phyloP scores from a whole-genome alignment of 2,329 filamentous ascomycete species.

The Beauveria scarabaeidicola region DNA sequence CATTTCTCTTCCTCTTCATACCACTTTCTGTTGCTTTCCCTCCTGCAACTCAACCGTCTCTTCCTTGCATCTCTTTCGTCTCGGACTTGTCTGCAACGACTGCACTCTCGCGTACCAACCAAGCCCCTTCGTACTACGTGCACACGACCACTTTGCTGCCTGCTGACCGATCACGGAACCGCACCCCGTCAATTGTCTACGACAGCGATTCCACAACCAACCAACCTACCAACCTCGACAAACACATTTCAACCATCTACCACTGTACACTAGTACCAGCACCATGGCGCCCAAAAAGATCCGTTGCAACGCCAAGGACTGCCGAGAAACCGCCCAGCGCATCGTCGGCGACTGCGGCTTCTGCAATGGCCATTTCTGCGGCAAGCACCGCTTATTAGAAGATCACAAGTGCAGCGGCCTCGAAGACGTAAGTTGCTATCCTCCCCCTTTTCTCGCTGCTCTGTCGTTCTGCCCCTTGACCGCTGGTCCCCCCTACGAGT shows the following conservation, averaged over 20 bases:
- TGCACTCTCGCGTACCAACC: background rate
- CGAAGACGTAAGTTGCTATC: slow-evolving; percentile 60
- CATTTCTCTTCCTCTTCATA: slow-evolving; percentile 1
- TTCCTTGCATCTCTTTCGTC: background rate
- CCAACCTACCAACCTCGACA: background rate
- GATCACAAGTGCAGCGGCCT: slow-evolving; percentile 88
- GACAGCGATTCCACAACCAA: background rate
- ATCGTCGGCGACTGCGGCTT: slow-evolving; percentile 96
- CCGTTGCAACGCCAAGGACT: slow-evolving; percentile 82
- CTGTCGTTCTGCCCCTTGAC: no score
- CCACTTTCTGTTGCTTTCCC: background rate
- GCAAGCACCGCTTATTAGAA: slow-evolving; percentile 87
- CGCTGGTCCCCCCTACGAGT: background rate
- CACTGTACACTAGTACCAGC: background rate
- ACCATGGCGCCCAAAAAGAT: slow-evolving; percentile 66
- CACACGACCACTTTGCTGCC: slow-evolving; percentile 1
- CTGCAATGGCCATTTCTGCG: slow-evolving; percentile 89
- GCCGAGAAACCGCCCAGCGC: slow-evolving; percentile 77
- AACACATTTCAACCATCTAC: background rate
- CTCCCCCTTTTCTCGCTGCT: background rate
- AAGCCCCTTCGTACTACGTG: background rate
- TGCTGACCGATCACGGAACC: slow-evolving; percentile 10
- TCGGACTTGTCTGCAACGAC: background rate
- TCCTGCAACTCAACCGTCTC: background rate
- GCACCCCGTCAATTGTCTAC: background rate